Conservation (phyloP, 371 early-diverging fungal genomes). For the Mortierella sp. region DNA sequence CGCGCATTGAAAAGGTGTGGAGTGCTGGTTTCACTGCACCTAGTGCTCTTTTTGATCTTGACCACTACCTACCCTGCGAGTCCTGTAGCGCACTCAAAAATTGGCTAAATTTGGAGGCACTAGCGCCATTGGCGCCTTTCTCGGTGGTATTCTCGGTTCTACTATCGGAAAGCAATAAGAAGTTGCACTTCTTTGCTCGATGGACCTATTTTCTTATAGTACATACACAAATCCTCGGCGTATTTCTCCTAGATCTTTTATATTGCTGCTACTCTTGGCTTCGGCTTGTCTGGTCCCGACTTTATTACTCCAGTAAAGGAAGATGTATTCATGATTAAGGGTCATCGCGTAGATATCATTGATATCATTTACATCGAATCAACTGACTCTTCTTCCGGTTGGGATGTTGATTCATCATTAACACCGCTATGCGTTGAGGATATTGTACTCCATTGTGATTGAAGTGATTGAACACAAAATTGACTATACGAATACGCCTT, state of each 20-base stretch:
- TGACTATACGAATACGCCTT: constrained; percentile 7
- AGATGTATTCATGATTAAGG: background rate
- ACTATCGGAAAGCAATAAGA: constrained; percentile 21
- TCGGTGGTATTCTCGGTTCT: constrained; percentile 29
- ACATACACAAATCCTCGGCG: too few relatives aligned
- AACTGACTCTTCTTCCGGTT: constrained; percentile 14
- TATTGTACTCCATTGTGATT: constrained; percentile 5
- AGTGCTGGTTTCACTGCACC: constrained; percentile 58
- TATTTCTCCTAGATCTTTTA: too few relatives aligned
- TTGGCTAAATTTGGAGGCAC: constrained; percentile 25
- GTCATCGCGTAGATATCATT: constrained; percentile 11
- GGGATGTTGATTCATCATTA: constrained; percentile 15
- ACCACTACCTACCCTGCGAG: constrained; percentile 36
- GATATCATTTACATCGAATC: constrained; percentile 1
- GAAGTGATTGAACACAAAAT: constrained; percentile 9
- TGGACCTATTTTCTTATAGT: too few relatives aligned
- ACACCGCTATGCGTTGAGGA: constrained; percentile 4
- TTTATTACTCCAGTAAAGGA: background rate
- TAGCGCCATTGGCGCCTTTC: constrained; percentile 19
- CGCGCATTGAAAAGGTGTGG: constrained; percentile 60
- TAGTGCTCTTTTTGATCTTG: constrained; percentile 31
- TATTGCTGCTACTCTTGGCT: too few relatives aligned
- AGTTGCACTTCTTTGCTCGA: too few relatives aligned
- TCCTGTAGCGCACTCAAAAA: constrained; percentile 18
- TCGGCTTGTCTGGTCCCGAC: background rate